Evolutionary conservation across 1,139 yeast genomes (phyloP), one percentile per base, ranked within the genome.

Genomic region (Zygosaccharomyces pseudobailii): DNA sequence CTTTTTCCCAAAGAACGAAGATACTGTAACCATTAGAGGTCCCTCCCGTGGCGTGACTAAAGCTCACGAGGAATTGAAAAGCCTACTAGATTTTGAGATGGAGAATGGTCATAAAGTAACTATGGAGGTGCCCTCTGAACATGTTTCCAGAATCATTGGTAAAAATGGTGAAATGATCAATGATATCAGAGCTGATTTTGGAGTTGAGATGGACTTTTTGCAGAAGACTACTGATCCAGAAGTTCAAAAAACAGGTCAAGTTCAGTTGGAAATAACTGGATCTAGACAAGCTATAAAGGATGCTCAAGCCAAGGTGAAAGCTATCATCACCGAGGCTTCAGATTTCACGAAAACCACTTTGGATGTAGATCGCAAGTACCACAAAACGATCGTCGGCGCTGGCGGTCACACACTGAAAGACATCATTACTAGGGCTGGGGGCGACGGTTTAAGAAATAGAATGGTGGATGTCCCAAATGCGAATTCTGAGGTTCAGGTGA

Each of bases 31-130:
- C 31, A 78, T 94, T 53, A 83, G 83, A 61, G 99, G 99, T 45
- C 95, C 97, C 45, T 87, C 97, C 20, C 84, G 83, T 68, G 92
- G 90, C 56, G 97, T 87, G 40, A 76, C 80, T 27, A 84, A 85
- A 65, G 95, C 96, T 38, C 82, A 82, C 65, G 92, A 84, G 55
- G 99, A 94, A 72, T 72, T 94, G 63, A 75, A 78, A 60, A 97
- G 89, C 51, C 76, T 94, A 55, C 75, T 87, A 57, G 85, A 85
- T 59, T 94, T 84, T 67, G 97, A 90, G 68, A 83, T 79, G 63
- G 96, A 87, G 59, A 88, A 90, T 63, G 92, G 96, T 24, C 80
- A 80, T 69, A 76, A 79, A 51, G 76, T 80, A 57, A 69, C 72
- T 20, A 63, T 92, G 45, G 68, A 71, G 43, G 83, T 94, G 47